Evolutionary conservation across 108 stramenopile species (phyloP), one percentile per base, ranked within the genome.

Genomic region (Pseudonitzschia pungens): DNA sequence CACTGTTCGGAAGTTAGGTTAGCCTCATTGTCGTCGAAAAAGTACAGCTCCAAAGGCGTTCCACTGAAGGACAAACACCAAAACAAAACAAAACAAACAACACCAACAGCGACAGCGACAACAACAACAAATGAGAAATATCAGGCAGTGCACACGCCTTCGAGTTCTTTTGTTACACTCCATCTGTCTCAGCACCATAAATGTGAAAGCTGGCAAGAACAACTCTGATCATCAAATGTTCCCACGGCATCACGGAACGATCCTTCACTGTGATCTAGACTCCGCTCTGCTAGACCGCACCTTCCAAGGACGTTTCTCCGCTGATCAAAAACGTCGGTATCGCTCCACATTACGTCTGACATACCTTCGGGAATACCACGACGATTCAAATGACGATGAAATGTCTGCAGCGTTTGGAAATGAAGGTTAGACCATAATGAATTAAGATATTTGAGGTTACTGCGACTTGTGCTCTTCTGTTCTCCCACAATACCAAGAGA

Each of bases 11-110:
- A 32, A 33, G 26, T 28, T 20, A 62, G 29, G 32, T 8, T n/a
- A 40, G 4, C 26, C 26, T 58, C n/a, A 18, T 62, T 21, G 20
- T 62, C 60, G 33, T 62, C 60, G 40, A 62, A 62, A 41, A 62
- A 62, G 40, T 62, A 62, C 32, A 62, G 14, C 36, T 62, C 60
- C 20, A 62, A 15, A 21, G 32, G 32, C n/a, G 60, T 40, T 4
- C 60, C 60, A 40, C 28, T 62, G 60, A 8, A 58, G 21, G 31
- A 58, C n/a, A n/a, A 58, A 26, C 3, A 24, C 27, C 4, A 31
- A 31, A 24, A 58, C 5, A 24, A n/a, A 58, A 58, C 20, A 9
- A 24, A 24, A 0, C 9, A 48, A 11, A 48, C n/a, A n/a, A n/a
- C n/a, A n/a, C n/a, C n/a, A n/a, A n/a, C n/a, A n/a, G n/a, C n/a